phyloP scores from a whole-genome alignment of 306 rosid genomes.

The Quercus parvula region DNA sequence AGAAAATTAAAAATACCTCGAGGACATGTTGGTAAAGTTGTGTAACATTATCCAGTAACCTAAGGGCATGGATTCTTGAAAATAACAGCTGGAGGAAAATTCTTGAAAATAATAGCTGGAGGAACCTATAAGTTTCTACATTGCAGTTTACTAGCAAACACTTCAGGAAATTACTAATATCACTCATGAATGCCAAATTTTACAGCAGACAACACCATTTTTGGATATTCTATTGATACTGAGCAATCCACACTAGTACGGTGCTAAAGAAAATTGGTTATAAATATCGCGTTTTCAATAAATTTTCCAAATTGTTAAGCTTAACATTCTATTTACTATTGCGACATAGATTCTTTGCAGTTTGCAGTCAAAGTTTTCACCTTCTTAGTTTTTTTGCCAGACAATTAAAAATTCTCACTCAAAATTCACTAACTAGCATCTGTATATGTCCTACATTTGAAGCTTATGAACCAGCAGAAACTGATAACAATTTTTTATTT shows the following conservation, averaged over 20 bases:
- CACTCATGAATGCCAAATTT: conserved; percentile 5
- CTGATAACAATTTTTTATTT: background rate
- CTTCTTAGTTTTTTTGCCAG: background rate
- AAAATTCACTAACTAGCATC: conserved; percentile 26
- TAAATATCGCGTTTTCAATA: conserved; percentile 1
- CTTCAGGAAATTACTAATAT: conserved; percentile 4
- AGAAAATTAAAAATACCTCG: conserved; percentile 1
- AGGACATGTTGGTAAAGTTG: conserved; percentile 3
- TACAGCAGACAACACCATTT: background rate
- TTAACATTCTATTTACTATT: conserved; percentile 4
- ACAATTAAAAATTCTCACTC: conserved; percentile 8
- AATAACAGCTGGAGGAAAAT: conserved; percentile 5
- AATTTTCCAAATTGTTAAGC: conserved; percentile 23
- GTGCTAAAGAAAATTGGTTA: background rate
- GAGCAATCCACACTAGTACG: conserved; percentile 4
- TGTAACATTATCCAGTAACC: conserved; percentile 8
- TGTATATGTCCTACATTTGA: conserved; percentile 19
- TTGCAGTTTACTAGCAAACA: conserved; percentile 7
- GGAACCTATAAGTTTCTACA: conserved; percentile 1
- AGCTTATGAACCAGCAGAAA: conserved; percentile 4
- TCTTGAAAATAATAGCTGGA: conserved; percentile 8
- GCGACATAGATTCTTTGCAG: conserved; percentile 16
- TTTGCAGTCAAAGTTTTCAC: background rate
- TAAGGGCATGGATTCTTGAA: conserved; percentile 5
- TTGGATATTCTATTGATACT: conserved; percentile 5